These are phyloP conservation scores for Saccharomyces uvarum DNA, from an alignment of 1,139 yeast genomes.

Conservation along the genomic window DNA sequence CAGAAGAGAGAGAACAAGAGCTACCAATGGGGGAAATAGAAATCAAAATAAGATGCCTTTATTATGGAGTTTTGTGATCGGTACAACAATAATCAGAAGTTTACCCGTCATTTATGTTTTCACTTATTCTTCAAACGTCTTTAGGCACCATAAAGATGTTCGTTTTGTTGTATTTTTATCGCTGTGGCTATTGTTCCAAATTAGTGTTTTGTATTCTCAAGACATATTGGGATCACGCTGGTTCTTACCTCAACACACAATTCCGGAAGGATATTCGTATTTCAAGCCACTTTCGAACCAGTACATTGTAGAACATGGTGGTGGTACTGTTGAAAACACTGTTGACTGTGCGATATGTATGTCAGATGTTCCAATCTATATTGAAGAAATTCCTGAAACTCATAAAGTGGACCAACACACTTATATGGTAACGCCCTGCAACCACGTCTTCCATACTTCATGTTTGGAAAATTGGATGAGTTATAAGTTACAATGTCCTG, in stretches of 20 bases:
- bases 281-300: constrained; percentile 21
- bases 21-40: constrained; percentile 11
- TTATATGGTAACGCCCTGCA: constrained; percentile 90
- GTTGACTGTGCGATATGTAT: constrained; percentile 85
- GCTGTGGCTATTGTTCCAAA: constrained; percentile 52
- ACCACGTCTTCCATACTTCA: constrained; percentile 78
- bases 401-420: constrained; percentile 29
- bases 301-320: constrained; percentile 28
- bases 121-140: constrained; percentile 39
- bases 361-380: constrained; percentile 49
- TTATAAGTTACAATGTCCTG: constrained; percentile 87
- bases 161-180: constrained; percentile 39
- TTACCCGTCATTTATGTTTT: constrained; percentile 58
- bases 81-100: constrained; percentile 56
- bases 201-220: constrained; percentile 52
- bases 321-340: constrained; percentile 17
- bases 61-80: constrained; percentile 48
- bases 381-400: constrained; percentile 27
- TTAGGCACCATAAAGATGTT: constrained; percentile 54
- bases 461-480: constrained; percentile 93
- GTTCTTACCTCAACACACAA: constrained; percentile 65
- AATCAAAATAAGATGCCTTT: constrained; percentile 25
- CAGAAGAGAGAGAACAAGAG: constrained; percentile 19
- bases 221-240: constrained; percentile 69
- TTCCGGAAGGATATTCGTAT: constrained; percentile 77